Conservation (phyloP, 495 filamentous ascomycete genomes). For the Penicillium bovifimosum region DNA sequence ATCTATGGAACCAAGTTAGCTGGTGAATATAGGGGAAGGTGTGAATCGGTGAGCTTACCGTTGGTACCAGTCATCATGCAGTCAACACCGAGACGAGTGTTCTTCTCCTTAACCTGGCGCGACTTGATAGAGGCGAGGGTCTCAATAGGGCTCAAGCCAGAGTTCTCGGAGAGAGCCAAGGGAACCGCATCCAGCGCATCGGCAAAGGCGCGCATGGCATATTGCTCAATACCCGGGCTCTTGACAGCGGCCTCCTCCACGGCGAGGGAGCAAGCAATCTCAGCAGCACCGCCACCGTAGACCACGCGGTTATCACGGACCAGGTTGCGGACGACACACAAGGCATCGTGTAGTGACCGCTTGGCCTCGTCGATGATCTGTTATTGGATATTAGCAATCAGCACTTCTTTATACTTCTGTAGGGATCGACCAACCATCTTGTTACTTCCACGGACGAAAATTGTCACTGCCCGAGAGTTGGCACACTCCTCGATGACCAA, state of each 20-base stretch:
- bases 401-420: neutral
- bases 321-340: constrained; percentile 96
- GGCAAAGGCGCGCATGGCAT: constrained; percentile 96
- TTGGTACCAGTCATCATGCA: constrained; percentile 95
- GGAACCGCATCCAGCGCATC: constrained; percentile 92
- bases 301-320: constrained; percentile 95
- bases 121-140: constrained; percentile 93
- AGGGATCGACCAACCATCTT: constrained; percentile 72
- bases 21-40: neutral
- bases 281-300: constrained; percentile 95
- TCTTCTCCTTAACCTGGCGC: constrained; percentile 86
- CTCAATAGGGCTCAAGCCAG: constrained; percentile 90
- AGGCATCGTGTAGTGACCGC: constrained; percentile 91
- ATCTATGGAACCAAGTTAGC: constrained; percentile 43
- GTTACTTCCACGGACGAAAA: constrained; percentile 95
- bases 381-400: constrained; percentile 18
- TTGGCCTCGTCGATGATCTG: constrained; percentile 99
- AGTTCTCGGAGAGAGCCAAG: constrained; percentile 97
- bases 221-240: constrained; percentile 94
- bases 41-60: constrained; percentile 41
- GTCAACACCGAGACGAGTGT: constrained; percentile 83
- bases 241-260: constrained; percentile 94
- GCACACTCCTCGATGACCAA: constrained; percentile 98
- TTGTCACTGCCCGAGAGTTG: constrained; percentile 92
- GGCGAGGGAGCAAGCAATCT: constrained; percentile 94